A percentile compares a stretch with the other conserved stretches of the same genome.
Conservation (phyloP, 2,329 filamentous ascomycete genomes). For the Colletotrichum euphorbiae region DNA sequence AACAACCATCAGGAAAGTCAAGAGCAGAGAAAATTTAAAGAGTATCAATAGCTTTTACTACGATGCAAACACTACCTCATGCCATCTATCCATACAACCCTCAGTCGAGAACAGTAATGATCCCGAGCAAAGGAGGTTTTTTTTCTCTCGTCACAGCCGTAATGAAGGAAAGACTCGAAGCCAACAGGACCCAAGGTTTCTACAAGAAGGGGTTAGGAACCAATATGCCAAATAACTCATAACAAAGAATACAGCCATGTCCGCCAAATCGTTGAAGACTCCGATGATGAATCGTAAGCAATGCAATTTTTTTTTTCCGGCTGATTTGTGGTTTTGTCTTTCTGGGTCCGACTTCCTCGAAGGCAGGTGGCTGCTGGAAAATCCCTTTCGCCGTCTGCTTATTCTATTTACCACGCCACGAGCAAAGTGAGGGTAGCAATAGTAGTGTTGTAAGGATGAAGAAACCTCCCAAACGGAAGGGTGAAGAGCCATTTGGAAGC, state of each 20-base stretch:
- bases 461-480: constrained; percentile 27
- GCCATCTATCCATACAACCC: constrained; percentile 34
- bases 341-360: constrained; percentile 22
- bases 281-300: neutral
- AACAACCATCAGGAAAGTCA: neutral
- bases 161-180: constrained; percentile 8
- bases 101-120: too few species aligned
- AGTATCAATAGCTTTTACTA: constrained; percentile 39
- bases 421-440: constrained; percentile 36
- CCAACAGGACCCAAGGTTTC: constrained; percentile 15
- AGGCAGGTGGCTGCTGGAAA: constrained; percentile 11
- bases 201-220: constrained; percentile 1
- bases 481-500: constrained; percentile 24
- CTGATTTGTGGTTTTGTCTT: neutral
- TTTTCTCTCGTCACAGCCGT: constrained; percentile 13
- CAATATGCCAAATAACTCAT: neutral
- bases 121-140: too few species aligned
- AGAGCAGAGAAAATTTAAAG: neutral
- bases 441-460: constrained; percentile 29
- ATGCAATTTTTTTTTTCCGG: constrained; percentile 4
- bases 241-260: constrained; percentile 1
- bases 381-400: constrained; percentile 3
- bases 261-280: constrained; percentile 3
- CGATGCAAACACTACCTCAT: constrained; percentile 35
- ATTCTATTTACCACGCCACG: constrained; percentile 37